Conservation (phyloP, 2,329 filamentous ascomycete species). For the Mollisia scopiformis region DNA sequence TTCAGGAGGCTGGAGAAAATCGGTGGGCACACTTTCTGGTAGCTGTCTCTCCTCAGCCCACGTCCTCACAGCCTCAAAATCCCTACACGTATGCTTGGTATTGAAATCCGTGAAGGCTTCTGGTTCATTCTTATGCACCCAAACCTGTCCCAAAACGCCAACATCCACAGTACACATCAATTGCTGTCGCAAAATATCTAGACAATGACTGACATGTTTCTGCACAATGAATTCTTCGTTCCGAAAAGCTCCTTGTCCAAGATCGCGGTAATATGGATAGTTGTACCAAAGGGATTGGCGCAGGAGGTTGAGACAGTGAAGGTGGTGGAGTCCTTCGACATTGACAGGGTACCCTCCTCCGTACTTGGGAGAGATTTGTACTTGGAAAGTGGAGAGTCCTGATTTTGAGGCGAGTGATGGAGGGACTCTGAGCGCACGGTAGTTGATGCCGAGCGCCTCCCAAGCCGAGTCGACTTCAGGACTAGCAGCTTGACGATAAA, state of each 20-base stretch:
- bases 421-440: background rate
- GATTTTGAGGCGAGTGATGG: constrained; percentile 38
- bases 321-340: constrained; percentile 49
- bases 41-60: constrained; percentile 55
- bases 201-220: constrained; percentile 55
- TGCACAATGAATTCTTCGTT: constrained; percentile 52
- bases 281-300: constrained; percentile 56
- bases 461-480: constrained; percentile 56
- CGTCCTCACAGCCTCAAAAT: constrained; percentile 52
- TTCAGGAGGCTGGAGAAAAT: constrained; percentile 33
- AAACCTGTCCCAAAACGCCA: constrained; percentile 56
- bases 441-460: constrained; percentile 46
- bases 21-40: constrained; percentile 25
- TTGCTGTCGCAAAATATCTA: constrained; percentile 58
- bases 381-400: constrained; percentile 49
- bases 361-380: constrained; percentile 52
- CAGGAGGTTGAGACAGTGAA: constrained; percentile 58
- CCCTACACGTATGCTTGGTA: constrained; percentile 53
- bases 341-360: constrained; percentile 55
- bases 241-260: constrained; percentile 49
- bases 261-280: constrained; percentile 51
- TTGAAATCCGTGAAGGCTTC: constrained; percentile 55
- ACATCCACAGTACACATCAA: constrained; percentile 58
- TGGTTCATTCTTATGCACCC: constrained; percentile 47
- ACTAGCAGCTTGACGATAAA: constrained; percentile 47